These are phyloP conservation scores for Trapa incisa DNA, from an alignment of 345 rosid genomes.

Conservation along the genomic window DNA sequence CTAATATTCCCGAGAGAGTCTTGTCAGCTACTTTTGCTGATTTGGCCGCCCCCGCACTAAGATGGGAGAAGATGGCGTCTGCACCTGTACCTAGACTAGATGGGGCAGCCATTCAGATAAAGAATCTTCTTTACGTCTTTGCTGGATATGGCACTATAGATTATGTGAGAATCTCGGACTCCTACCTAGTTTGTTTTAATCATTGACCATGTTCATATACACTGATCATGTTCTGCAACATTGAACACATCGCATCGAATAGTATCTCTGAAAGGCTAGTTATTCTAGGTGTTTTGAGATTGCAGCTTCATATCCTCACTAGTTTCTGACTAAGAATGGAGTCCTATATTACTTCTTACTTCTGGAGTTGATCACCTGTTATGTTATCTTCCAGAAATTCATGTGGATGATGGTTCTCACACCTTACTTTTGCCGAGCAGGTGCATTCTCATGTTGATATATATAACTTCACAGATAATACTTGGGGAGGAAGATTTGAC, in stretches of 20 bases:
- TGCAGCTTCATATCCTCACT: background rate
- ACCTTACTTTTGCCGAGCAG: slow-evolving; percentile 20
- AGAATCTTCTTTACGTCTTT: slow-evolving; percentile 63
- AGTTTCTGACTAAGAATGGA: background rate
- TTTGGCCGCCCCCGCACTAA: slow-evolving; percentile 59
- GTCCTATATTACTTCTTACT: background rate
- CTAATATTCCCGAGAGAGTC: slow-evolving; percentile 37
- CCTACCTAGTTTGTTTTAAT: background rate
- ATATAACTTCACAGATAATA: slow-evolving; percentile 65
- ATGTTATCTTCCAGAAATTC: background rate
- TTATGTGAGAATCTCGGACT: slow-evolving; percentile 33
- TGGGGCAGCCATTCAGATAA: slow-evolving; percentile 85
- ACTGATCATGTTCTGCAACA: background rate
- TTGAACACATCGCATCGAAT: background rate
- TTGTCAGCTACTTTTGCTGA: slow-evolving; percentile 89
- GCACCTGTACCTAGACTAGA: slow-evolving; percentile 94
- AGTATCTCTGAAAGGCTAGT: background rate
- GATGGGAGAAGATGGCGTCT: slow-evolving; percentile 82
- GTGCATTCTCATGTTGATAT: slow-evolving; percentile 92
- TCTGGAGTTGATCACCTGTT: background rate
- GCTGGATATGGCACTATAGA: slow-evolving; percentile 90
- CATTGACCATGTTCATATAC: background rate
- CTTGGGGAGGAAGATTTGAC: slow-evolving; percentile 84
- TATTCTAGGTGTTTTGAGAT: background rate
- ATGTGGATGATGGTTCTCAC: background rate